Evolutionary conservation across 768 basidiomycete species (phyloP), one percentile per base, ranked within the genome.

Genomic region (Crepidotus variabilis): DNA sequence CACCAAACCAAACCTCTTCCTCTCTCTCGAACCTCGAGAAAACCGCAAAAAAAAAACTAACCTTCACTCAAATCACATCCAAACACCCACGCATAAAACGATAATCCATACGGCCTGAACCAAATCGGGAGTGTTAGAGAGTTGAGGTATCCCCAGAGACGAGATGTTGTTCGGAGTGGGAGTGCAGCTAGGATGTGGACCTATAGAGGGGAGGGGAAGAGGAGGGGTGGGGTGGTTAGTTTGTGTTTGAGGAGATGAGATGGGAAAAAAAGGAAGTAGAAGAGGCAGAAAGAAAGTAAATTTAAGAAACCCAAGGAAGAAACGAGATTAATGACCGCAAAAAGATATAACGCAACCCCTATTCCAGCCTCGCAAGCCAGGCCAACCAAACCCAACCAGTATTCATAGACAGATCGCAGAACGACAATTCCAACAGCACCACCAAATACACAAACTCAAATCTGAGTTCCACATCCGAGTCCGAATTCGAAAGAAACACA

Each of bases 121-220:
- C 94, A 99, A 58, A 95, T 78, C 28, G 97, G 97, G 5, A 99
- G 83, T 63, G 94, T 89, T 60, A 95, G 79, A 1, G 90, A 90
- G 75, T 98, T 99, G 59, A 98, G 65, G 71, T 94, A 95, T 6
- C 97, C 97, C 94, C 96, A 98, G 5, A 98, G 72, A 1, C 95
- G 88, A n/a, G 96, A 98, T 67, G 98, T 85, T 59, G 94, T 94
- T 43, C 95, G 86, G 6, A 98, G 81, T 0, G 97, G 97, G 1
- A 99, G 82, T 9, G 95, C 95, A 51, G 95, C 96, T 51, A 98
- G 78, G 48, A 98, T 94, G 72, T 96, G 91, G n/a, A 98, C 93
- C 94, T 92, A 58, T 7, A 47, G 48, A 24, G 34, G 6, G 50
- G 45, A n/a, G n/a, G n/a, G n/a, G n/a, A n/a, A n/a, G 47, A 18